Conservation (phyloP, 2,329 filamentous ascomycete species). For the Anthostomella pinea region DNA sequence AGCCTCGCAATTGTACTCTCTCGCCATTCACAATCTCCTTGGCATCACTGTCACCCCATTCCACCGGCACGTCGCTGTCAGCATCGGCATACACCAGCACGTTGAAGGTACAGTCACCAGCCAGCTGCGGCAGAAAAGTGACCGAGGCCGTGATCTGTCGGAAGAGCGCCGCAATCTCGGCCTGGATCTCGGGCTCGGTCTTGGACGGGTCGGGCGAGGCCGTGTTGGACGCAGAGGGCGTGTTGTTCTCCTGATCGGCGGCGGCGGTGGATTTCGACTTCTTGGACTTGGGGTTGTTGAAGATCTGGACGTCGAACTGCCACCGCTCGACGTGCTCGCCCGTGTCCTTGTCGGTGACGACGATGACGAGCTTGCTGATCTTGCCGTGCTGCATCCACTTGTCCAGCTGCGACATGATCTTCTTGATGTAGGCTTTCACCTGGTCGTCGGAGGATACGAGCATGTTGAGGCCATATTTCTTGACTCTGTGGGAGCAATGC, state of each 20-base stretch:
- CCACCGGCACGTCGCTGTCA: constrained; percentile 92
- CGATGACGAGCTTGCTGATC: constrained; percentile 94
- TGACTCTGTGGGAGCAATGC: constrained; percentile 57
- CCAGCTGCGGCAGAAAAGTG: constrained; percentile 90
- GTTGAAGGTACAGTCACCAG: constrained; percentile 97
- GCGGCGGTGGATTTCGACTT: constrained; percentile 43
- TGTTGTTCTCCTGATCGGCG: constrained; percentile 68
- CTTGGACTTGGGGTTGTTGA: constrained; percentile 45
- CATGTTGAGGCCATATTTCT: constrained; percentile 99
- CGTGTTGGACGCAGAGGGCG: constrained; percentile 17
- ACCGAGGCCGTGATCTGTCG: constrained; percentile 97
- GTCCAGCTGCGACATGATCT: constrained; percentile 97
- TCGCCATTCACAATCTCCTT: constrained; percentile 95
- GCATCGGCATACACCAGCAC: constrained; percentile 97
- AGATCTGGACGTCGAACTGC: constrained; percentile 80
- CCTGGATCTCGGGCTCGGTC: constrained; percentile 89
- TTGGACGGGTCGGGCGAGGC: constrained; percentile 60
- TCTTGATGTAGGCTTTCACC: constrained; percentile 98
- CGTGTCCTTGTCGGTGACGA: constrained; percentile 95
- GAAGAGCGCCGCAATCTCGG: constrained; percentile 95
- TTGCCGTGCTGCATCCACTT: constrained; percentile 98
- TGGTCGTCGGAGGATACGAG: constrained; percentile 95
- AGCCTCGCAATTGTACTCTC: constrained; percentile 91
- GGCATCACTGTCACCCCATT: constrained; percentile 97
- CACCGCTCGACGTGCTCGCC: constrained; percentile 94